Conservation (phyloP, 768 basidiomycete genomes). For the Suillus clintonianus region DNA sequence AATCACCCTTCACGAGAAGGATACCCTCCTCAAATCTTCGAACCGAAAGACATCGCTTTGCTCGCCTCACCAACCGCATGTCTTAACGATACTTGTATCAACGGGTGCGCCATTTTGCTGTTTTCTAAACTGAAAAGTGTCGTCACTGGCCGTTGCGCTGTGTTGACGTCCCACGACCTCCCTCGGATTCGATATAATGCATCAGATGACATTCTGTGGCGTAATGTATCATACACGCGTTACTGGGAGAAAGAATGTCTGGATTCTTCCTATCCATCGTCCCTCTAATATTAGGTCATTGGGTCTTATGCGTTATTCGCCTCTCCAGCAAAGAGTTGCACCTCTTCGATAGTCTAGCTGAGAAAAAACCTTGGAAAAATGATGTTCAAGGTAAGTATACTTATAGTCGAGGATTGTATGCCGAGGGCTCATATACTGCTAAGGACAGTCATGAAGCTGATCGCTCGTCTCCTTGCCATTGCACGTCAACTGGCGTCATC, state of each 20-base stretch:
- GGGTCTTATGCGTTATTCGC: conserved; percentile 32
- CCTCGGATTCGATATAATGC: neutral
- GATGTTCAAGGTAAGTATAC: conserved; percentile 3
- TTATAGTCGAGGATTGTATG: neutral
- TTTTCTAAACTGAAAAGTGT: neutral
- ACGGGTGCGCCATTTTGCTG: conserved; percentile 8
- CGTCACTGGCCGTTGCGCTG: neutral
- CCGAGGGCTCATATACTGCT: neutral
- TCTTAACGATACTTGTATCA: conserved; percentile 12
- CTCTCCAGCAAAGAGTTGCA: conserved; percentile 5
- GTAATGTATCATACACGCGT: neutral
- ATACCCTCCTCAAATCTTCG: conserved; percentile 6
- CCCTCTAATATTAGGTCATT: conserved; percentile 24
- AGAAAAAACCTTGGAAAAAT: conserved; percentile 6
- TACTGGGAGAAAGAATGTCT: conserved; percentile 35
- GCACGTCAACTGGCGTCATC: neutral
- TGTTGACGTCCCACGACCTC: conserved; percentile 14
- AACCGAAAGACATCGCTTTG: conserved; percentile 1
- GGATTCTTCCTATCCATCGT: conserved; percentile 42
- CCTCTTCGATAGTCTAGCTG: conserved; percentile 15
- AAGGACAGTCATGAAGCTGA: conserved; percentile 9
- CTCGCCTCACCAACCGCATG: conserved; percentile 1
- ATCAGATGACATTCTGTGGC: conserved; percentile 23
- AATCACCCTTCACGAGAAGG: neutral
- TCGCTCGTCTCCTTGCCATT: conserved; percentile 4